Conservation (phyloP, 108 stramenopile genomes). For the Conticribra guillardii region DNA sequence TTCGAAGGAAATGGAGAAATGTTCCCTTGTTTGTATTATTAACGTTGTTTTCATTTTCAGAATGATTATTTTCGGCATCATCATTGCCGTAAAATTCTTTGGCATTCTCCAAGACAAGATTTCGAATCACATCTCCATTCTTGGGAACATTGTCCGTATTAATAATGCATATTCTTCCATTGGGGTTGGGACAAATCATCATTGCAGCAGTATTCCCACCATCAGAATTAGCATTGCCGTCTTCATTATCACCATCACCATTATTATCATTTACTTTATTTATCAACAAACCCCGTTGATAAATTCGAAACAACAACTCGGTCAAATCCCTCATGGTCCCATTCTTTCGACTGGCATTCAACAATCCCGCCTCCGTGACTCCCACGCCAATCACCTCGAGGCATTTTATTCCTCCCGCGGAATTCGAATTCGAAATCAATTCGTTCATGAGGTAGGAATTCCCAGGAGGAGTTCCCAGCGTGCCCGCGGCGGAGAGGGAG, state of each 20-base stretch:
- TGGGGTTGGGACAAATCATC: slow-evolving; percentile 23
- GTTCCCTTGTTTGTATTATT: neutral
- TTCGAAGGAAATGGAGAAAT: slow-evolving; percentile 53
- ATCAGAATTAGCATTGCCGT: no score
- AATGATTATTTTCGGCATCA: slow-evolving; percentile 5
- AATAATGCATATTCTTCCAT: slow-evolving; percentile 65
- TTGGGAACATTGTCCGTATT: slow-evolving; percentile 91
- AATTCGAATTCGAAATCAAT: no score
- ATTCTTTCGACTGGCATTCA: slow-evolving; percentile 56
- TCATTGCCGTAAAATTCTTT: slow-evolving; percentile 8
- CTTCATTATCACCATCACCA: no score
- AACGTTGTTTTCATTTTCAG: slow-evolving; percentile 2
- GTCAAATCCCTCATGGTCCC: slow-evolving; percentile 75
- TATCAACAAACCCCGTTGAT: no score
- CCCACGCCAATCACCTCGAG: slow-evolving; percentile 78
- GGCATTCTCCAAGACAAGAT: slow-evolving; percentile 63
- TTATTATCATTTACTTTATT: no score
- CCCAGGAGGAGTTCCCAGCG: slow-evolving; percentile 59
- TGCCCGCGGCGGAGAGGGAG: slow-evolving; percentile 64
- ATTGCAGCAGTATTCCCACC: no score
- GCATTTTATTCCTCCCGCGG: slow-evolving; percentile 27
- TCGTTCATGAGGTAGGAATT: slow-evolving; percentile 59
- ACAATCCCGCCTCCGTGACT: slow-evolving; percentile 90
- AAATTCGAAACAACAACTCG: slow-evolving; percentile 44
- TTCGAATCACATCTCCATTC: slow-evolving; percentile 75